A percentile compares a stretch with the other conserved stretches of the same genome.
phyloP scores from a whole-genome alignment of 768 basidiomycete genomes.

The Lactifluus subvellereus region DNA sequence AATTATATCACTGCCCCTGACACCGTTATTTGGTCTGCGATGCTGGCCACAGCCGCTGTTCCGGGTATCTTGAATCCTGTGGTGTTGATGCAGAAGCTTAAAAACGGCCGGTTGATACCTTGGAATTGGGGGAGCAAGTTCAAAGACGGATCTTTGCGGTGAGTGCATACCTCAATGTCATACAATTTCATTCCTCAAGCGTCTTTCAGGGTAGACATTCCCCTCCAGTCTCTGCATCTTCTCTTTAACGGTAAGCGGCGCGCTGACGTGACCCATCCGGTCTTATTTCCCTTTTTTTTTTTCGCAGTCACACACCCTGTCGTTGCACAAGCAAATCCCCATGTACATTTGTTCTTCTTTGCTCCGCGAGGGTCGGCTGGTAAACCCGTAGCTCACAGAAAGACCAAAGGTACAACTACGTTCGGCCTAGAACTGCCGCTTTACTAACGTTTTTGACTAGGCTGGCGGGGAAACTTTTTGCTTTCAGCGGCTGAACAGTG shows the following conservation, averaged over 20 bases:
- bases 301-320: constrained; percentile 78
- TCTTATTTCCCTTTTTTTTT: constrained; percentile 2
- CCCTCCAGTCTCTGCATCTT: constrained; percentile 80
- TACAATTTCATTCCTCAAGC: not conserved
- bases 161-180: constrained; percentile 16
- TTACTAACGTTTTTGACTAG: constrained; percentile 31
- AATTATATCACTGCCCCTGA: constrained; percentile 98
- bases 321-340: constrained; percentile 90
- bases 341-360: constrained; percentile 93
- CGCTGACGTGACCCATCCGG: not conserved
- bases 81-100: constrained; percentile 87
- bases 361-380: constrained; percentile 85
- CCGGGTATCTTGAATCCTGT: constrained; percentile 95
- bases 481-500: constrained; percentile 91
- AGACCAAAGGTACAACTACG: constrained; percentile 65
- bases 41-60: constrained; percentile 88
- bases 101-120: constrained; percentile 71
- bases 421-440: not conserved
- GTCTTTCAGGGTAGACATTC: constrained; percentile 78
- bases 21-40: constrained; percentile 73
- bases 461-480: constrained; percentile 94
- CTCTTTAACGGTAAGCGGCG: constrained; percentile 68
- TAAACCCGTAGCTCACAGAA: constrained; percentile 89
- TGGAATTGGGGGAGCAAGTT: constrained; percentile 96
- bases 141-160: constrained; percentile 89